Percentiles rank a stretch among this genome's conserved stretches.
These are phyloP conservation scores for Samsoniella hepiali DNA, from an alignment of 2,329 filamentous ascomycete genomes.

Conservation along the genomic window DNA sequence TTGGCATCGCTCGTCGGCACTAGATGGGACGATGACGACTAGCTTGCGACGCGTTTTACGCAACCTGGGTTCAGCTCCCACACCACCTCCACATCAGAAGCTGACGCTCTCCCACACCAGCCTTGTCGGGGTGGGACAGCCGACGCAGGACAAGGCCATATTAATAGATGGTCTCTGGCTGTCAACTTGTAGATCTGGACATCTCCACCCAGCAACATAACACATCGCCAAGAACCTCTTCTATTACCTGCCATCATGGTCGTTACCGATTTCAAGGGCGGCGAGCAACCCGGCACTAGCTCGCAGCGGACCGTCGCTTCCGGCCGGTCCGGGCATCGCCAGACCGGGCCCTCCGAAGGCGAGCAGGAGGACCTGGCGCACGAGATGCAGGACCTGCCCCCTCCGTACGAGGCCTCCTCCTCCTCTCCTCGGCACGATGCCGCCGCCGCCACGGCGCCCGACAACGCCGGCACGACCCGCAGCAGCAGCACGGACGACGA, in stretches of 20 bases:
- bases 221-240: not conserved
- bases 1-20: no score
- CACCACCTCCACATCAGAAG: not conserved
- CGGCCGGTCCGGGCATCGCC: not conserved
- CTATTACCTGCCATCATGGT: not conserved
- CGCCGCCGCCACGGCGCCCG: not conserved
- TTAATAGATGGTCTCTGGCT: not conserved
- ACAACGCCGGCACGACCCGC: not conserved
- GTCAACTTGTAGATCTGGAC: not conserved
- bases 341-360: slow-evolving; percentile 2
- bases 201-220: not conserved
- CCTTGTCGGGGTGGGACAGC: not conserved
- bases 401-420: not conserved
- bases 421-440: not conserved
- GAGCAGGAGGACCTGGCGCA: not conserved
- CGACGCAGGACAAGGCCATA: not conserved
- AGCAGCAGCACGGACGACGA: not conserved
- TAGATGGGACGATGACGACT: not conserved
- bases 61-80: slow-evolving; percentile 2
- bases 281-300: not conserved
- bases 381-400: not conserved
- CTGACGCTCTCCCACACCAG: not conserved
- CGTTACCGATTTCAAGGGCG: slow-evolving; percentile 3
- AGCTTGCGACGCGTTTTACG: slow-evolving; percentile 4
- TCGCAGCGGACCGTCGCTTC: not conserved